Percentiles rank a stretch among this genome's conserved stretches.
Evolutionary conservation across 208 protist species (phyloP).

Genomic region (Herpetomonas samuelpessoai): DNA sequence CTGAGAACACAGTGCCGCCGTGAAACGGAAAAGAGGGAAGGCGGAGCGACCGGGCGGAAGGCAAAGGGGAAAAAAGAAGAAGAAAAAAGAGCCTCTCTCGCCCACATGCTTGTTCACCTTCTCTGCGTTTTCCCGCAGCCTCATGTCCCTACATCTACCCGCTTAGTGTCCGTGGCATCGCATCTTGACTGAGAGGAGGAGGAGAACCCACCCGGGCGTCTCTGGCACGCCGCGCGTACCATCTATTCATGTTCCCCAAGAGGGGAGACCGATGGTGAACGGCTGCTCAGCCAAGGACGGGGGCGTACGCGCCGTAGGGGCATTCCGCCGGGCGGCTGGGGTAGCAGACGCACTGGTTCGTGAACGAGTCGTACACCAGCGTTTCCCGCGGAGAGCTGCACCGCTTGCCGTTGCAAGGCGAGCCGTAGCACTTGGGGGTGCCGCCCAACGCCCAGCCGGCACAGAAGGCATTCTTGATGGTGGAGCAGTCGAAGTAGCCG

Average conservation of each 20-base stretch:
- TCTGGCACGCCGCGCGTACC: too few relatives aligned
- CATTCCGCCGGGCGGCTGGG: neutral
- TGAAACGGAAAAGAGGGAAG: neutral
- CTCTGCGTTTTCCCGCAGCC: too few relatives aligned
- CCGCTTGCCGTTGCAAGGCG: neutral
- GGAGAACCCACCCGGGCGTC: too few relatives aligned
- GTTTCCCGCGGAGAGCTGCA: neutral
- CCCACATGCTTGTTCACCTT: too few relatives aligned
- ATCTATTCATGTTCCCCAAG: too few relatives aligned
- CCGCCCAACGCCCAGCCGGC: neutral
- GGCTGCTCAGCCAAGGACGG: too few relatives aligned
- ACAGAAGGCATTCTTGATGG: neutral
- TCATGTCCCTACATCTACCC: too few relatives aligned
- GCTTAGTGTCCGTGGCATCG: too few relatives aligned
- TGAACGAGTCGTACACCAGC: neutral
- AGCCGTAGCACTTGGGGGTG: too few relatives aligned
- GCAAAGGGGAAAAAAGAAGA: slow-evolving; percentile 3
- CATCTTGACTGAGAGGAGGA: too few relatives aligned
- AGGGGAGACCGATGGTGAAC: too few relatives aligned
- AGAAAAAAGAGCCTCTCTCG: neutral
- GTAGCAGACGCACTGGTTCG: neutral
- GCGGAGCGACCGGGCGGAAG: neutral
- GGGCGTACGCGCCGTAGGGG: neutral
- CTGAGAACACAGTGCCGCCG: too few relatives aligned
- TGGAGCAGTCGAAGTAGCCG: neutral